phyloP scores from a whole-genome alignment of 169 alveolate species.

The Eimeria praecox region DNA sequence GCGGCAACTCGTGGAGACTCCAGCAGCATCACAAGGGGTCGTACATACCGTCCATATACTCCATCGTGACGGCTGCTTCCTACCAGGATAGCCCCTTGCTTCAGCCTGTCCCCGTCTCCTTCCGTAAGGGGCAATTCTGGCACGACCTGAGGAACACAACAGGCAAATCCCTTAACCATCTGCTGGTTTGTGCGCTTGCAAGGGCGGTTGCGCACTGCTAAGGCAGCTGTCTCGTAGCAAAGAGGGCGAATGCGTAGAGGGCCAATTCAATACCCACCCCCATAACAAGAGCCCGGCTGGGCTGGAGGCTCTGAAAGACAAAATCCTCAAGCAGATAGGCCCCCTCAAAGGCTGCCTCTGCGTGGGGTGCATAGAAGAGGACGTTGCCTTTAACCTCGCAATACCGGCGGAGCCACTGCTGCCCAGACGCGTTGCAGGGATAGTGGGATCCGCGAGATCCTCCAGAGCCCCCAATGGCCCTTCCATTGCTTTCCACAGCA shows the following conservation, averaged over 20 bases:
- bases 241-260: neutral
- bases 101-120: neutral
- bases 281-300: constrained; percentile 44
- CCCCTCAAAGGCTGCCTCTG: constrained; percentile 78
- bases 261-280: neutral
- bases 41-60: constrained; percentile 32
- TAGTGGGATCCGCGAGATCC: neutral
- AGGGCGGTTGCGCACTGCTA: neutral
- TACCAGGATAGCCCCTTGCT: constrained; percentile 26
- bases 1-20: neutral
- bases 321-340: constrained; percentile 75
- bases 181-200: neutral
- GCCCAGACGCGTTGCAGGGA: neutral
- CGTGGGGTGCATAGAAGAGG: constrained; percentile 66
- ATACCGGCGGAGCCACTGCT: constrained; percentile 75
- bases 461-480: neutral
- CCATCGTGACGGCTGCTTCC: constrained; percentile 60
- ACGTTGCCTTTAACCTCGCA: constrained; percentile 70
- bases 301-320: constrained; percentile 15
- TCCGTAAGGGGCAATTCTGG: constrained; percentile 17
- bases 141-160: neutral
- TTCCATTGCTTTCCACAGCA: constrained; percentile 63
- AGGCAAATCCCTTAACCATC: neutral
- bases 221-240: neutral
- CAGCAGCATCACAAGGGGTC: constrained; percentile 54